Base-by-base conservation (phyloP, 495 filamentous ascomycete genomes). In the Pseudoneurospora amorphoporcata region DNA sequence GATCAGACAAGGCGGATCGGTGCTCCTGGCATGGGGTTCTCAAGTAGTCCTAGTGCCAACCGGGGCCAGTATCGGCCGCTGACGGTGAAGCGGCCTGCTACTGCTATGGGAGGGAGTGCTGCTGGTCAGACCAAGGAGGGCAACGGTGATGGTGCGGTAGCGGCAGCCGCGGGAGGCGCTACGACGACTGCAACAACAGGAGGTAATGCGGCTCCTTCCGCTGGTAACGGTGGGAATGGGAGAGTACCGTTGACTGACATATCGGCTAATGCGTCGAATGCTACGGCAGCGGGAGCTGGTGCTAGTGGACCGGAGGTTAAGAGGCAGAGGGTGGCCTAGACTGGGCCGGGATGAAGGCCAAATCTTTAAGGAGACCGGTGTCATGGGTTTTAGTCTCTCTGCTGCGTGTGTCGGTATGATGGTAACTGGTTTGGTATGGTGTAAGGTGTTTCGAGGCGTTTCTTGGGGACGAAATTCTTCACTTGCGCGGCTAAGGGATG, bases 1-100 rank as follows among this genome's bases (percentile, higher is more conserved):
- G 91, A 94, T 73, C 80, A 88, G 53, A 82, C 88, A 70, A 85
- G 93, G 41, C 86, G 88, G 73, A 92, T 97, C 68, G 94, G 93
- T 3, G 92, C 90, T 69, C 93, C 93, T 4, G 84, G 53, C 12
- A 65, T 17, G 53, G 29, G 53, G 32, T 17, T 65, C 53, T 77
- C 74, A 39, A 82, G 84, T 35, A 90, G 87, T 77, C 88, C 89
- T 10, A 77, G 88, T 35, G 83, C 79, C 38, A 91, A 91, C 76
- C 81, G 90, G 19, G 80, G 82, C 2, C 83, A 83, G 71, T 92
- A 90, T 71, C 87, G 87, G 68, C 88, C 88, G 29, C 87, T 87
- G 9, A 86, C 86, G 6, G 5, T 88, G 75, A 90, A 90, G 76
- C 81, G 88, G 58, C 83, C 84, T 19, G 72, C 74, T 19, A 72